Percentiles rank a stretch among this genome's conserved stretches.
phyloP scores from a whole-genome alignment of 257 asterid species.

The Phtheirospermum japonicum region DNA sequence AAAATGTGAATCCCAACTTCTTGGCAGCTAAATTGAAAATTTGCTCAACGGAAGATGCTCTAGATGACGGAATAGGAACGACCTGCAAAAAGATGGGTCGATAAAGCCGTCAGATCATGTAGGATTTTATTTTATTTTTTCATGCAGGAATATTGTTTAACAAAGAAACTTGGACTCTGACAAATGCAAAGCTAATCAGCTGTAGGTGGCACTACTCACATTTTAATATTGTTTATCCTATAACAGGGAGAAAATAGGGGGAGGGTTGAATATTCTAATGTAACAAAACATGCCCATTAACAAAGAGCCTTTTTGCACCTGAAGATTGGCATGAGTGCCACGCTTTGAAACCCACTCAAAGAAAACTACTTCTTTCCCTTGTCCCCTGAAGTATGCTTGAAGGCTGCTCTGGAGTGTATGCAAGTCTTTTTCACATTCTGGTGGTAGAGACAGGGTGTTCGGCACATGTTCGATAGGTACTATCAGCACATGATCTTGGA shows the following conservation, averaged over 20 bases:
- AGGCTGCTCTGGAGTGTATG: constrained; percentile 58
- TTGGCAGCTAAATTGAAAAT: constrained; percentile 87
- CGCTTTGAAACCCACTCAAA: constrained; percentile 83
- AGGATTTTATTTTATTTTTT: background rate
- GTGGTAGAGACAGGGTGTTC: constrained; percentile 65
- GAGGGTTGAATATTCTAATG: background rate
- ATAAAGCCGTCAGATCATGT: constrained; percentile 25
- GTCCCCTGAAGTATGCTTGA: constrained; percentile 64
- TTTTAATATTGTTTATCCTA: constrained; percentile 16
- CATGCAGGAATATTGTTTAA: constrained; percentile 8
- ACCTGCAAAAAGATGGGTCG: constrained; percentile 44
- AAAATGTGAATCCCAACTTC: constrained; percentile 76
- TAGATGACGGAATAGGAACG: constrained; percentile 78
- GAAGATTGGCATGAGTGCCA: constrained; percentile 95
- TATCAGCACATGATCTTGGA: constrained; percentile 81
- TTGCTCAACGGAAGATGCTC: constrained; percentile 61
- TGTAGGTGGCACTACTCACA: constrained; percentile 21
- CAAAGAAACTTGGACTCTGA: constrained; percentile 11
- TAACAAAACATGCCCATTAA: constrained; percentile 11
- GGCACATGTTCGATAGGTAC: constrained; percentile 84
- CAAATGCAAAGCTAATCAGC: constrained; percentile 23
- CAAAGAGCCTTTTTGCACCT: constrained; percentile 43
- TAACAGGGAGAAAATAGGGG: constrained; percentile 13
- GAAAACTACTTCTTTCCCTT: constrained; percentile 77
- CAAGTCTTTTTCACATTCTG: constrained; percentile 70